Evolutionary conservation across 2,329 filamentous ascomycete genomes (phyloP), one percentile per base, ranked within the genome.

Genomic region (Ophiostoma montium): DNA sequence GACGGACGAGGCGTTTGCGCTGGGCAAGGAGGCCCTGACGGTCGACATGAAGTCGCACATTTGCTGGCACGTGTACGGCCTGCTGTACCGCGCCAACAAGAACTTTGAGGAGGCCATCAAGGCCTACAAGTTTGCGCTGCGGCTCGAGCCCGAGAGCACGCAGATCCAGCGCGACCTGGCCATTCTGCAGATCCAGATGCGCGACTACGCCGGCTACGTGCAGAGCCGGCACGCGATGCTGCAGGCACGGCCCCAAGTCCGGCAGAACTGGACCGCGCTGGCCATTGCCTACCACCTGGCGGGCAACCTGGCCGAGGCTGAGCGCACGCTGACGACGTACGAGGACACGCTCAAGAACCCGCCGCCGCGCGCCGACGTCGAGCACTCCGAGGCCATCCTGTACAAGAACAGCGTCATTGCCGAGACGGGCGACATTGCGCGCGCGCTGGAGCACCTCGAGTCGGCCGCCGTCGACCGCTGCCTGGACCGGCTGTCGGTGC

Each of bases 31-130:
- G 56, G 92, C 94, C 32, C 74, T 98, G 59, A 88, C 84, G 57
- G 87, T 89, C 60, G 89, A 96, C 65, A 96, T 98, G 89, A 95
- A 94, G 71, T 95, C 89, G 60, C 90, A 96, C 67, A 89, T 98
- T 60, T 96, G 89, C 73, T 98, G 92, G 92, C 94, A 98, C 67
- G 92, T 98, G 53, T 98, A 96, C 65, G 92, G 94, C 31, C 69
- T 98, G 57, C 75, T 98, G 46, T 96, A 94, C 68, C 82, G 90
- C 47, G 83, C 86, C 45, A 84, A 85, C 62, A 96, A 96, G 75
- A 96, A 98, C 68, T 96, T 94, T 59, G 92, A 96, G 65, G 92
- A 96, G 69, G 90, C 94, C 10, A 95, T 95, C 70, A 96, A 96
- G 73, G 94, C 92, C 51, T 98, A 98, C 73, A 94, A 94, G 64